These are phyloP conservation scores for Colletotrichum cereale DNA, from an alignment of 2,329 filamentous ascomycete species.

Conservation along the genomic window DNA sequence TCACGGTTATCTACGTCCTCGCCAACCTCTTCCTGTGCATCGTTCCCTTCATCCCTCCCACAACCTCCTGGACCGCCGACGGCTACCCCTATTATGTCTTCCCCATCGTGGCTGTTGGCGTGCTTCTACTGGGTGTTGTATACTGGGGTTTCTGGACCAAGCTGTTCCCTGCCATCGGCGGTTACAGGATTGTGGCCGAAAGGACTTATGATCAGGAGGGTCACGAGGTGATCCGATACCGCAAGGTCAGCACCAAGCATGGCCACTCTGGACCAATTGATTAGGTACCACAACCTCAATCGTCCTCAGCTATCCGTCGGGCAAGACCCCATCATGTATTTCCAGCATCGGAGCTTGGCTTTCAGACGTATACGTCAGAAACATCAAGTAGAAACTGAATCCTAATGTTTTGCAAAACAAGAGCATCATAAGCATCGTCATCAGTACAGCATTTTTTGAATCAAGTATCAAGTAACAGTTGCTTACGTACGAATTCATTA, in stretches of 20 bases:
- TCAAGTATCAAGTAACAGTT: too few species aligned
- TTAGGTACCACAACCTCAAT: neutral
- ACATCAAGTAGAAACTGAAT: neutral
- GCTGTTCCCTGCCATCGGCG: slow-evolving; percentile 61
- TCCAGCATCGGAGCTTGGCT: too few species aligned
- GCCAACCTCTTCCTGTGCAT: slow-evolving; percentile 65
- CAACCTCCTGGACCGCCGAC: slow-evolving; percentile 59
- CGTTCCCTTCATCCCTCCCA: slow-evolving; percentile 68
- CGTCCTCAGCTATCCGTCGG: neutral
- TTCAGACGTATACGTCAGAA: neutral
- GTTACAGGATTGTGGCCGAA: slow-evolving; percentile 62
- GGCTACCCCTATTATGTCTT: slow-evolving; percentile 70
- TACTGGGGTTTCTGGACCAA: slow-evolving; percentile 68
- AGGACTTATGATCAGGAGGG: slow-evolving; percentile 55
- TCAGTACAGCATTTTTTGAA: too few species aligned
- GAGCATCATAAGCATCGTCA: too few species aligned
- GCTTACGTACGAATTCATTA: too few species aligned
- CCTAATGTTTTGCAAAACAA: neutral
- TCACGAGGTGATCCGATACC: slow-evolving; percentile 56
- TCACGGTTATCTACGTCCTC: slow-evolving; percentile 62
- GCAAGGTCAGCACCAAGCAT: slow-evolving; percentile 45
- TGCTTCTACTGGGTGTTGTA: slow-evolving; percentile 61
- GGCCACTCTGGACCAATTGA: slow-evolving; percentile 6
- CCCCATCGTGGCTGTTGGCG: slow-evolving; percentile 65
- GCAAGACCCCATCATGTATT: neutral